These are phyloP conservation scores for Tricholoma hemisulphureum DNA, from an alignment of 768 basidiomycete genomes.

Conservation along the genomic window DNA sequence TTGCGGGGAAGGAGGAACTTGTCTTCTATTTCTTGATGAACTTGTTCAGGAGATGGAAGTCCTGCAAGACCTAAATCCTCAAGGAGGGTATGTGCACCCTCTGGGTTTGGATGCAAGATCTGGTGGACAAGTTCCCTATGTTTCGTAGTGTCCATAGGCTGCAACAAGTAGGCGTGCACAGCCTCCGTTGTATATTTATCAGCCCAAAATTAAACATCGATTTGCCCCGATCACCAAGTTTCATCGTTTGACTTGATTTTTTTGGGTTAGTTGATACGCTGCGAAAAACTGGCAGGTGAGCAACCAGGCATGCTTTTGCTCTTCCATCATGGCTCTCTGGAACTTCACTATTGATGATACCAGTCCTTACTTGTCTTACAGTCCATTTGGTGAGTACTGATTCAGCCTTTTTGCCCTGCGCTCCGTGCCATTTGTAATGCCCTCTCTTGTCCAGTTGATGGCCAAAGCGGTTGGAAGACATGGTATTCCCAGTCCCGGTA, in stretches of 20 bases:
- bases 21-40: constrained; percentile 71
- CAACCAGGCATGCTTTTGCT: constrained; percentile 1
- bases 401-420: neutral
- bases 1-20: constrained; percentile 70
- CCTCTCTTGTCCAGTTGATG: constrained; percentile 7
- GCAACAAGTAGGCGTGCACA: constrained; percentile 9
- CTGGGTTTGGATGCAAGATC: constrained; percentile 44
- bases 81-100: constrained; percentile 44
- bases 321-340: constrained; percentile 20
- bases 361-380: constrained; percentile 18
- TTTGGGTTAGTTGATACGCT: neutral
- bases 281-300: constrained; percentile 1
- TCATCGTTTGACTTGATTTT: neutral
- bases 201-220: neutral
- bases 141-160: constrained; percentile 31
- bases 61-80: constrained; percentile 55
- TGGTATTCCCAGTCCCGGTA: constrained; percentile 13
- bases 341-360: constrained; percentile 18
- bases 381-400: constrained; percentile 13
- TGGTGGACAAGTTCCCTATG: constrained; percentile 41
- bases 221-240: neutral
- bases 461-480: constrained; percentile 11
- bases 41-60: constrained; percentile 55
- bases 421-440: neutral
- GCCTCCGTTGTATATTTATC: too few species aligned